Evolutionary conservation across 2,329 filamentous ascomycete species (phyloP).

Genomic region (Curvularia sp.): DNA sequence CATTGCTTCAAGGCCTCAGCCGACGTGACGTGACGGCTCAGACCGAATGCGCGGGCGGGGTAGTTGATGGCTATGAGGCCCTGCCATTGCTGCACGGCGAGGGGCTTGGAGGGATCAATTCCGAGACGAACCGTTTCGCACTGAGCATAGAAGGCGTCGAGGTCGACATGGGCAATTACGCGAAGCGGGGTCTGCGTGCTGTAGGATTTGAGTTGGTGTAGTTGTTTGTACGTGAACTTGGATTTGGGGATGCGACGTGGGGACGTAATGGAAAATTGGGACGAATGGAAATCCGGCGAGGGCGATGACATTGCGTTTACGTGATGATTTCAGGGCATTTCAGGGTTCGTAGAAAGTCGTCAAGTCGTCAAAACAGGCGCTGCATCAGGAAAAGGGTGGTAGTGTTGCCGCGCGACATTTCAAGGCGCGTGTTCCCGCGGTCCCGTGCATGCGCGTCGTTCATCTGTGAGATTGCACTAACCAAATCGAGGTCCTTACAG

Average conservation of each 20-base stretch:
- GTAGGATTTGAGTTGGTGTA: slow-evolving; percentile 75
- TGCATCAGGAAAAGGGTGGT: slow-evolving; percentile 9
- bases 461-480: slow-evolving; percentile 32
- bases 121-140: slow-evolving; percentile 91
- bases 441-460: slow-evolving; percentile 47
- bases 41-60: slow-evolving; percentile 79
- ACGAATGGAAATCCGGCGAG: slow-evolving; percentile 56
- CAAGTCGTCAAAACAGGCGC: neutral
- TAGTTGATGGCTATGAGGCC: slow-evolving; percentile 97
- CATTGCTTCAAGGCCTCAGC: slow-evolving; percentile 86
- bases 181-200: slow-evolving; percentile 78
- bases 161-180: slow-evolving; percentile 88
- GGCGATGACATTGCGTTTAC: slow-evolving; percentile 55
- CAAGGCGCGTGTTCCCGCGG: slow-evolving; percentile 39
- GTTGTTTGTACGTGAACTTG: slow-evolving; percentile 82
- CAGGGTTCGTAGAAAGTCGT: neutral
- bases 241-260: slow-evolving; percentile 60
- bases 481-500: slow-evolving; percentile 6
- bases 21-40: slow-evolving; percentile 79
- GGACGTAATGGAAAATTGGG: slow-evolving; percentile 51
- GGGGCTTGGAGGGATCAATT: slow-evolving; percentile 74
- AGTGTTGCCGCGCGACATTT: slow-evolving; percentile 12
- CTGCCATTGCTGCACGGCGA: slow-evolving; percentile 96
- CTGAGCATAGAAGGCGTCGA: slow-evolving; percentile 95
- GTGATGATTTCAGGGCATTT: slow-evolving; percentile 17